Conservation (phyloP, 2,329 filamentous ascomycete genomes). For the Fusarium xylarioides region DNA sequence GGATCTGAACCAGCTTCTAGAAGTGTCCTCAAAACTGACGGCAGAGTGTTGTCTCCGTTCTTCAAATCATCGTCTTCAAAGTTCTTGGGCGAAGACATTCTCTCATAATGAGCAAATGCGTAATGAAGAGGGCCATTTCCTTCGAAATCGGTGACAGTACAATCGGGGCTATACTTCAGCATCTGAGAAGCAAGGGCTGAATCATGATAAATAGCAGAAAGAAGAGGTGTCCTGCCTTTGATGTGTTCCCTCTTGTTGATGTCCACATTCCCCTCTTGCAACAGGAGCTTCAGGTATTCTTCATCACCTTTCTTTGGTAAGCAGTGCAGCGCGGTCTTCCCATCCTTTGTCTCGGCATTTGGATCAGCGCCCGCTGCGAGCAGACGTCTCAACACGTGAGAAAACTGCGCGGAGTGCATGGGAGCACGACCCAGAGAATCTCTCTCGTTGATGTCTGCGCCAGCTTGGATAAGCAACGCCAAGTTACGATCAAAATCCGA, state of each 20-base stretch:
- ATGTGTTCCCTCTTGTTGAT: constrained; percentile 32
- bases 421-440: constrained; percentile 18
- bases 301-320: constrained; percentile 10
- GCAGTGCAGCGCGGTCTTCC: constrained; percentile 16
- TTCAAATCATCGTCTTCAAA: background rate
- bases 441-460: constrained; percentile 35
- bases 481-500: constrained; percentile 15
- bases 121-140: constrained; percentile 38
- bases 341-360: constrained; percentile 21
- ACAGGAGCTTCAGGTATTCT: constrained; percentile 33
- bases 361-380: constrained; percentile 39
- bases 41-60: background rate
- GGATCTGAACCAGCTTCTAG: constrained; percentile 39
- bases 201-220: background rate
- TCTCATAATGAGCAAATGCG: background rate
- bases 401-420: constrained; percentile 26
- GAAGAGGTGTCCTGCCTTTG: constrained; percentile 38
- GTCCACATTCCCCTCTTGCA: constrained; percentile 36
- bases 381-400: constrained; percentile 17
- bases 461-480: constrained; percentile 34
- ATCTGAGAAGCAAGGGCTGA: constrained; percentile 5
- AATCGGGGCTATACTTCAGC: constrained; percentile 32
- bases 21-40: background rate
- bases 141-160: constrained; percentile 17
- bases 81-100: no score